Evolutionary conservation across 2,329 filamentous ascomycete species (phyloP).

Genomic region (Rutstroemia sydowiana): DNA sequence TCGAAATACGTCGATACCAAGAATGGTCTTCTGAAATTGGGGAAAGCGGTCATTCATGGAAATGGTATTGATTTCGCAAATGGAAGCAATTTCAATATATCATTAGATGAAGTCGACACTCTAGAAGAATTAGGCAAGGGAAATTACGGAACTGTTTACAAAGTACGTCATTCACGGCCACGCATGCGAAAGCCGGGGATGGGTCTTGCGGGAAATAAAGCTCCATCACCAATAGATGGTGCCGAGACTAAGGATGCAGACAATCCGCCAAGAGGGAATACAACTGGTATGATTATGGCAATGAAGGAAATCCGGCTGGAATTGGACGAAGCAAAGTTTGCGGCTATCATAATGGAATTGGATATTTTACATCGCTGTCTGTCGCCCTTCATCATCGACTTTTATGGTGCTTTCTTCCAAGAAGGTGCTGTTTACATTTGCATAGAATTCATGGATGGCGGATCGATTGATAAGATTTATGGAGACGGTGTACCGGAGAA

Average conservation of each 20-base stretch:
- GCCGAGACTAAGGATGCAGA: conserved; percentile 26
- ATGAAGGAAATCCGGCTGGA: conserved; percentile 99
- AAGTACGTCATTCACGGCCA: conserved; percentile 76
- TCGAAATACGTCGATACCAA: conserved; percentile 85
- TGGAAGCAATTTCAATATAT: conserved; percentile 86
- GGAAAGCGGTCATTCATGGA: conserved; percentile 82
- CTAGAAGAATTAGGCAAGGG: conserved; percentile 92
- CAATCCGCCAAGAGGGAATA: conserved; percentile 26
- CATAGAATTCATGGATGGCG: conserved; percentile 98
- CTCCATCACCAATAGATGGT: conserved; percentile 32
- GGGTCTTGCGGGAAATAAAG: conserved; percentile 42
- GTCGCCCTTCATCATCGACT: conserved; percentile 95
- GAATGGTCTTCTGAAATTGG: conserved; percentile 76
- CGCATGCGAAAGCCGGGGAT: conserved; percentile 50
- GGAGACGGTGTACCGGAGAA: conserved; percentile 81
- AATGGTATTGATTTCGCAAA: conserved; percentile 88
- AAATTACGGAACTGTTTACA: conserved; percentile 97
- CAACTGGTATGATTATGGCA: conserved; percentile 79
- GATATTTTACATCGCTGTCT: conserved; percentile 92
- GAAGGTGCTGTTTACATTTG: conserved; percentile 99
- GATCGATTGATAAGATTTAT: conserved; percentile 95
- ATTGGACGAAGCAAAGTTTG: conserved; percentile 92
- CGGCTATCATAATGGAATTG: conserved; percentile 94
- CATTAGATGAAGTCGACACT: conserved; percentile 89
- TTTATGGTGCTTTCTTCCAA: conserved; percentile 98